Evolutionary conservation across 352 stramenopile species (phyloP), one percentile per base, ranked within the genome.

Genomic region (Pythium aquatile): DNA sequence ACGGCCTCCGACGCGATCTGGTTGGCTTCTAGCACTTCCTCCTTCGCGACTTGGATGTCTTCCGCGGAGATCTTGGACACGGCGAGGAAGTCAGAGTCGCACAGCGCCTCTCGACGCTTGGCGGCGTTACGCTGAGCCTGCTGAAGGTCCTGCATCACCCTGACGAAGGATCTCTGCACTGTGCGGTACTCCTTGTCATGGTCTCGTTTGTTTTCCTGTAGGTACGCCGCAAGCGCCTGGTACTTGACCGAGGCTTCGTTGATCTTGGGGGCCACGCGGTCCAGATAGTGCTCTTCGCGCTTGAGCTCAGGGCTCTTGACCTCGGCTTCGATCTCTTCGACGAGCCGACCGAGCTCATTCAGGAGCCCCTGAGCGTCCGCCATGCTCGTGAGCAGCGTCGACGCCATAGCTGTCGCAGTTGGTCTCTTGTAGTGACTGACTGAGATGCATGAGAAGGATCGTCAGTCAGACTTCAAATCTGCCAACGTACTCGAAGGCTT

Each of bases 21-120:
- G 11, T 81, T 69, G 13, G 82, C 78, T 58, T 88, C 80, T 16
- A 83, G 69, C n/a, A 89, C 76, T 35, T 91, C 83, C 47, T 92
- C 85, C 42, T 94, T 91, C 0, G 85, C 83, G n/a, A 73, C 73
- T 48, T 94, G 80, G 47, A 94, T 71, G 29, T 94, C 83, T 39
- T 87, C 68, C 2, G 74, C 79, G 13, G 81, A 87, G 30, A 93
- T 71, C 46, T 84, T 78, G 35, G 72, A 71, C 17, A 69, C 77
- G 0, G 75, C 63, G 13, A 92, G 46, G 59, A 94, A 92, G 60
- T 91, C 85, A 14, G 79, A 69, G 30, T 94, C 83, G 42, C 84
- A 90, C 52, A 92, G 63, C 17, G 72, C 73, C 58, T 92, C 85
- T 16, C 84, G 81, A n/a, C 68, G 63, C 37, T 73, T 72, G 1